Conservation (phyloP, 306 rosid species). For the Citrullus amarus region DNA sequence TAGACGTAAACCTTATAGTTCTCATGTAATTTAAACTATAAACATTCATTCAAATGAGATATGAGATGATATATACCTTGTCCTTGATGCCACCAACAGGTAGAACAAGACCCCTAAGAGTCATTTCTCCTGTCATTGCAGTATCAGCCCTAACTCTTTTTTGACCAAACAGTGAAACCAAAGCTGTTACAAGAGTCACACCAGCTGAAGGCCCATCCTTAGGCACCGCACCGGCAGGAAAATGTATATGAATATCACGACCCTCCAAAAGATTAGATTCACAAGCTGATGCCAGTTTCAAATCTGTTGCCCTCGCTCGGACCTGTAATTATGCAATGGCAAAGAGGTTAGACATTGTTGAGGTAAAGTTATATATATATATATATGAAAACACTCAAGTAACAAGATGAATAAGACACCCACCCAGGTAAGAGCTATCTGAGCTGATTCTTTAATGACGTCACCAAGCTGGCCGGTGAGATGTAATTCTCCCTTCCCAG, state of each 20-base stretch:
- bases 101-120: constrained; percentile 90
- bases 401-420: constrained; percentile 16
- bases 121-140: constrained; percentile 99
- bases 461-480: constrained; percentile 98
- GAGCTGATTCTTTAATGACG: constrained; percentile 96
- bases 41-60: neutral
- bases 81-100: constrained; percentile 99
- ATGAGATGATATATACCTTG: constrained; percentile 39
- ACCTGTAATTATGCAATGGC: constrained; percentile 24
- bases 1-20: too few relatives aligned
- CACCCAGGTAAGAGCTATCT: constrained; percentile 97
- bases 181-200: constrained; percentile 92
- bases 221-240: constrained; percentile 98
- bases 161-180: constrained; percentile 77
- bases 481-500: constrained; percentile 87
- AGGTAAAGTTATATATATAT: neutral
- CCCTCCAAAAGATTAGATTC: constrained; percentile 66
- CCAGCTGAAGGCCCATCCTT: constrained; percentile 99
- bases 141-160: constrained; percentile 85
- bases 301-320: constrained; percentile 76
- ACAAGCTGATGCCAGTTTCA: constrained; percentile 49
- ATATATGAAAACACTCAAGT: neutral
- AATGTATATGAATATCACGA: constrained; percentile 90
- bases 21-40: too few relatives aligned
- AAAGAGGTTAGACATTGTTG: neutral